Conservation (phyloP, 768 basidiomycete genomes). For the Lentinula sp. region DNA sequence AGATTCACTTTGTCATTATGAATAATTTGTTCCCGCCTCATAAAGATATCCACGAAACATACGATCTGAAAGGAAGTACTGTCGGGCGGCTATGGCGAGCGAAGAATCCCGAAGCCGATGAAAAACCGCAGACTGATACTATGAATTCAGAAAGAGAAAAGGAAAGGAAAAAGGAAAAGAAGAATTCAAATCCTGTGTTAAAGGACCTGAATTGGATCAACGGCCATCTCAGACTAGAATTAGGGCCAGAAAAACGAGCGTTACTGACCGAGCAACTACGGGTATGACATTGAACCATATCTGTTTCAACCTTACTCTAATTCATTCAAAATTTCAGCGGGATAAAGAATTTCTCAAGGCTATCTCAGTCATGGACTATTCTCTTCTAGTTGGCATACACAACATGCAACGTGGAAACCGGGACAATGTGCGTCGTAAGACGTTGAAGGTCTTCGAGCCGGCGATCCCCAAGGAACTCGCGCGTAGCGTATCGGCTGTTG, state of each 20-base stretch:
- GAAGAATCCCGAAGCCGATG: neutral
- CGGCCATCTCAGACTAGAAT: conserved; percentile 64
- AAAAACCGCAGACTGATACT: conserved; percentile 1
- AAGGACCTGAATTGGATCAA: conserved; percentile 98
- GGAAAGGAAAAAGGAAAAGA: conserved; percentile 59
- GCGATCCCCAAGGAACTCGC: neutral
- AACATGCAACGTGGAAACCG: conserved; percentile 85
- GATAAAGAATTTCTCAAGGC: conserved; percentile 82
- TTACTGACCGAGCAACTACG: conserved; percentile 86
- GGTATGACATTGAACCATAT: neutral
- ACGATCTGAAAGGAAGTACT: conserved; percentile 93
- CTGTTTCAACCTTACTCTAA: neutral
- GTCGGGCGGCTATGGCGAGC: conserved; percentile 56
- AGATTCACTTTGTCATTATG: conserved; percentile 99
- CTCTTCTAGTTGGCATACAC: conserved; percentile 90
- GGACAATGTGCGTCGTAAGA: conserved; percentile 88
- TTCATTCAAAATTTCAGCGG: conserved; percentile 21
- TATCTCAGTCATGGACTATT: conserved; percentile 95
- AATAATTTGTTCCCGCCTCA: conserved; percentile 99
- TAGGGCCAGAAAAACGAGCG: conserved; percentile 96
- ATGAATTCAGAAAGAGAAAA: conserved; percentile 5
- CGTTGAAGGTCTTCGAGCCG: conserved; percentile 80
- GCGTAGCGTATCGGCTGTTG: conserved; percentile 27
- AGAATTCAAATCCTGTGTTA: conserved; percentile 81
- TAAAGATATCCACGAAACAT: conserved; percentile 96